Evolutionary conservation across 2,329 filamentous ascomycete species (phyloP), one percentile per base, ranked within the genome.

Genomic region (Acephala macrosclerotiorum): DNA sequence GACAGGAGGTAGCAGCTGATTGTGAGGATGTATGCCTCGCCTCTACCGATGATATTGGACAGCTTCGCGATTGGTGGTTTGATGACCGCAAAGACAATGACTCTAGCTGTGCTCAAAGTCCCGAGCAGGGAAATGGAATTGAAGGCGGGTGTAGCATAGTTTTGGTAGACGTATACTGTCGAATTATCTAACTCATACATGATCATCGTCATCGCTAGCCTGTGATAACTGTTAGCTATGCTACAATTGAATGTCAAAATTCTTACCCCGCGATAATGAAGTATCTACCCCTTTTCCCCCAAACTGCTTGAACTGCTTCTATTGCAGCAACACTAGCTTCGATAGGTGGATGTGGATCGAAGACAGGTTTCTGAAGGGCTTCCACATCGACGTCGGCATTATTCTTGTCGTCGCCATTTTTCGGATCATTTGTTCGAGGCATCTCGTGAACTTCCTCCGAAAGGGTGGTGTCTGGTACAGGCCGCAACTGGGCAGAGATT

Each of bases 61-160:
- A 89, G 78, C 75, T 89, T 89, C 60, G 85, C 85, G 75, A 88
- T 84, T 11, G 85, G 86, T 18, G 87, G 86, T 71, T 89, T 89
- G 64, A 84, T 81, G 18, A 87, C 82, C 3, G 86, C 84, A 59
- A 79, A 79, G 53, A 82, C 75, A 60, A 82, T 80, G n/a, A 58
- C 56, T 2, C 63, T 67, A 18, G 76, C 76, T 5, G 77, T 79
- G 38, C 64, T 70, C 7, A 79, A 68, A 0, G 76, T 71, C 0
- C 72, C 74, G 6, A 75, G 63, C n/a, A 72, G 64, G 1, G 77
- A 77, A 1, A 79, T 65, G 20, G 74, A 66, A n/a, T 72, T 49
- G 57, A 78, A 79, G 1, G 71, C 70, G 5, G 77, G 78, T 0
- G 73, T 71, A 20, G 77, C 73, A 60, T 78, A 80, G 63, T 75